A percentile compares a stretch with the other conserved stretches of the same genome.
Conservation (phyloP, 441 rosid genomes). For the Adansonia grandidieri region DNA sequence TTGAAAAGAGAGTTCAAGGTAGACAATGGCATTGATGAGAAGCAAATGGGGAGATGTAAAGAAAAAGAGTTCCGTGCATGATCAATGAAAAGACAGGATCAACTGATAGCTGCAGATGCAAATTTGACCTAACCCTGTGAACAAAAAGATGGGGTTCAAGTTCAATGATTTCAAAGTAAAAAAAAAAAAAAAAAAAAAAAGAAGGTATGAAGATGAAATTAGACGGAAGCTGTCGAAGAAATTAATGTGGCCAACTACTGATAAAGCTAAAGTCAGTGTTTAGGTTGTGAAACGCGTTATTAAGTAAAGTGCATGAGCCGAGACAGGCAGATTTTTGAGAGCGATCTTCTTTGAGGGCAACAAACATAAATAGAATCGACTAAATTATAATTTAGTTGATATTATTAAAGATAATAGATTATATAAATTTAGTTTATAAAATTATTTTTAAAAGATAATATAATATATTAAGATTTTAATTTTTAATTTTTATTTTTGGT, state of each 20-base stretch:
- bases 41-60: neutral
- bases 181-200: neutral
- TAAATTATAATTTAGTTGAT: too few species aligned
- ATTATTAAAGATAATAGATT: too few species aligned
- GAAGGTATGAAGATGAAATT: neutral
- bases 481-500: too few species aligned
- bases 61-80: neutral
- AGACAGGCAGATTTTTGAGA: neutral
- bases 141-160: neutral
- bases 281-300: neutral
- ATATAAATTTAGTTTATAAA: too few species aligned
- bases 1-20: neutral
- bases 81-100: neutral
- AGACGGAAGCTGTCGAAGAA: neutral
- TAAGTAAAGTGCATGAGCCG: neutral
- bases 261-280: neutral
- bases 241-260: constrained; percentile 4
- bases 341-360: neutral
- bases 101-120: neutral
- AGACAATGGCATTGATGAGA: neutral
- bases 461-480: too few species aligned
- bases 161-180: neutral
- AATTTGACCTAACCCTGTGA: neutral
- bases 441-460: too few species aligned
- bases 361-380: too few species aligned